Evolutionary conservation across 129 eudicot genomes (phyloP).

Genomic region (Arctium lappa): DNA sequence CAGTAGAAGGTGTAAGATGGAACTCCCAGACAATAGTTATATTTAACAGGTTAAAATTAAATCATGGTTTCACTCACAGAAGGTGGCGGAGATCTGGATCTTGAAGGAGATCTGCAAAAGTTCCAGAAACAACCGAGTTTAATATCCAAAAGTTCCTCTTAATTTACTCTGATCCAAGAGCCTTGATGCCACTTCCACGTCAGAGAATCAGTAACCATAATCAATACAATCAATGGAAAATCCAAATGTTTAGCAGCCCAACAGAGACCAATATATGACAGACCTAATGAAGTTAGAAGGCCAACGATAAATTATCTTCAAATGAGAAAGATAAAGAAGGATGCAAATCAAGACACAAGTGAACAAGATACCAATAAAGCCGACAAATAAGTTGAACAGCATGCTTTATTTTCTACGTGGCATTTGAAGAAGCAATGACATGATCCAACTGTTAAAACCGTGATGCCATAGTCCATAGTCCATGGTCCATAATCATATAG

Average conservation of each 20-base stretch:
- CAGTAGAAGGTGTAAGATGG: not conserved
- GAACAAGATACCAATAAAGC: constrained; percentile 35
- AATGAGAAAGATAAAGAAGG: not conserved
- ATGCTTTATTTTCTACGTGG: constrained; percentile 47
- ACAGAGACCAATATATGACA: constrained; percentile 8
- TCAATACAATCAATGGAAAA: constrained; percentile 27
- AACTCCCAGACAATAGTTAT: not conserved
- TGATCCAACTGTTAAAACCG: constrained; percentile 31
- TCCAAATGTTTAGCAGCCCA: constrained; percentile 38
- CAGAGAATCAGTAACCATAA: constrained; percentile 54
- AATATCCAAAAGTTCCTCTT: constrained; percentile 79
- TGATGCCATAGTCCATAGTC: constrained; percentile 8
- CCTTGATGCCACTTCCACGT: constrained; percentile 81
- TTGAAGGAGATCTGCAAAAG: constrained; percentile 99
- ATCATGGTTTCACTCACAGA: constrained; percentile 55
- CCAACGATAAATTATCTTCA: not conserved
- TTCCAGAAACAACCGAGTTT: constrained; percentile 89
- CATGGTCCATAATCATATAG: constrained; percentile 21
- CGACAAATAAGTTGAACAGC: constrained; percentile 34
- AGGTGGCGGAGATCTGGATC: constrained; percentile 89
- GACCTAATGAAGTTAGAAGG: constrained; percentile 14
- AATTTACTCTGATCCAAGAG: constrained; percentile 70
- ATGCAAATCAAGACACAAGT: constrained; percentile 24
- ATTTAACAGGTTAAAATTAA: not conserved
- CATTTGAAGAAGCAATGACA: constrained; percentile 33